A percentile compares a stretch with the other conserved stretches of the same genome.
Evolutionary conservation across 2,329 filamentous ascomycete genomes (phyloP).

Genomic region (Monilinia fructigena): DNA sequence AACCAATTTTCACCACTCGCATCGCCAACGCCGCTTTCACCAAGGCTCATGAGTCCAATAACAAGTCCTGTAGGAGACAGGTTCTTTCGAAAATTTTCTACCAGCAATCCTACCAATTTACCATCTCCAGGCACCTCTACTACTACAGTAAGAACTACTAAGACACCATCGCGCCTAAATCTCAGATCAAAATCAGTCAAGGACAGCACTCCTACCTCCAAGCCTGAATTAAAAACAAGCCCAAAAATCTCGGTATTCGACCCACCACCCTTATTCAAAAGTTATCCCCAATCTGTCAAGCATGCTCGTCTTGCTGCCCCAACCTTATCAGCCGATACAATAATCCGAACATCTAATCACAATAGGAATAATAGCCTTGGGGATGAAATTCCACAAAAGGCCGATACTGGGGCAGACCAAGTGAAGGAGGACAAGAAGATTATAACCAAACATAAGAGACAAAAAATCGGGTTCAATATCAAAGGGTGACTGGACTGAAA

Average conservation of each 20-base stretch:
- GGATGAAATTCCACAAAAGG: constrained; percentile 40
- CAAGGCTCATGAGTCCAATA: constrained; percentile 27
- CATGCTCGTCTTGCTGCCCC: constrained; percentile 69
- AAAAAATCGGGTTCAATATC: constrained; percentile 40
- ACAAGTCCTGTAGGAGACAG: constrained; percentile 27
- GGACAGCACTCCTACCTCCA: constrained; percentile 28
- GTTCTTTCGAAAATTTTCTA: constrained; percentile 23
- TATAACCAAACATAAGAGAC: constrained; percentile 44
- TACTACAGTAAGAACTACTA: constrained; percentile 24
- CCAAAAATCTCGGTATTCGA: constrained; percentile 50
- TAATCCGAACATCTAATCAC: constrained; percentile 59
- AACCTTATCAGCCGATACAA: constrained; percentile 64
- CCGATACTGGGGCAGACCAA: constrained; percentile 29
- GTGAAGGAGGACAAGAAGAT: constrained; percentile 37
- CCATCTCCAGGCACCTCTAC: constrained; percentile 27
- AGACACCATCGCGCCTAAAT: constrained; percentile 33
- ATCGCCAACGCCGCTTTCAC: constrained; percentile 21
- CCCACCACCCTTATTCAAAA: constrained; percentile 78
- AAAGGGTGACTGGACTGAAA: constrained; percentile 64
- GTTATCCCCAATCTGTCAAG: constrained; percentile 79
- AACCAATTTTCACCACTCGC: constrained; percentile 10
- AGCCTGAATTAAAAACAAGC: constrained; percentile 26
- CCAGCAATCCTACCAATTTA: constrained; percentile 24
- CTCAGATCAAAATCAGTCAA: constrained; percentile 32
- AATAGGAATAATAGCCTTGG: constrained; percentile 49